phyloP scores from a whole-genome alignment of 2,329 filamentous ascomycete species.

The Bisporella sp. region DNA sequence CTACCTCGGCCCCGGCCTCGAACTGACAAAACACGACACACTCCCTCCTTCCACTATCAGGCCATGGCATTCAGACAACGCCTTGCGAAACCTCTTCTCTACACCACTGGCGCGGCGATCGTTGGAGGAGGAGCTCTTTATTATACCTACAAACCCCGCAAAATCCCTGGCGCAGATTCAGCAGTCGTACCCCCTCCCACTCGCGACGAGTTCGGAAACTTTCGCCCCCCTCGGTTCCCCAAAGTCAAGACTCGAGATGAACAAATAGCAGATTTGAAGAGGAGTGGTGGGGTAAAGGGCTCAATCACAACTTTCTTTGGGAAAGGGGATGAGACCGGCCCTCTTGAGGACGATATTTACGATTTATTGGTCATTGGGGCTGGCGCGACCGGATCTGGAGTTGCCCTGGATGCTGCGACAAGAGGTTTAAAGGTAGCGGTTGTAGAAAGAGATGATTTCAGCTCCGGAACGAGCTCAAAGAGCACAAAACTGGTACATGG shows the following conservation, averaged over 20 bases:
- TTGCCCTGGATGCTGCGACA: slow-evolving; percentile 65
- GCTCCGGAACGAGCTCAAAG: slow-evolving; percentile 66
- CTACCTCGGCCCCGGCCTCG: no score
- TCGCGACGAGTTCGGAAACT: slow-evolving; percentile 60
- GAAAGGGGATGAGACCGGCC: slow-evolving; percentile 31
- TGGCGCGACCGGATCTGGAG: slow-evolving; percentile 64
- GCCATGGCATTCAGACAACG: slow-evolving; percentile 31
- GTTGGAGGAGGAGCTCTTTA: slow-evolving; percentile 42
- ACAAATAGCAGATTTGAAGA: slow-evolving; percentile 43
- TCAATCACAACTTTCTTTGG: slow-evolving; percentile 41
- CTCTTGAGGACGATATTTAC: slow-evolving; percentile 42
- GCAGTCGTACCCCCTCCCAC: slow-evolving; percentile 60
- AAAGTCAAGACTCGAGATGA: slow-evolving; percentile 40
- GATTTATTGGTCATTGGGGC: slow-evolving; percentile 66
- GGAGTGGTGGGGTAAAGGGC: slow-evolving; percentile 39
- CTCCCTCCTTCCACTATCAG: neutral
- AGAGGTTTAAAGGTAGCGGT: slow-evolving; percentile 65
- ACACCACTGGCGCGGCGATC: slow-evolving; percentile 40
- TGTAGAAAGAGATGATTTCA: slow-evolving; percentile 68
- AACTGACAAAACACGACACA: no score
- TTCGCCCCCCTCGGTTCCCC: slow-evolving; percentile 47
- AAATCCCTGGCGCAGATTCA: slow-evolving; percentile 63
- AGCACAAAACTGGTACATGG: slow-evolving; percentile 74
- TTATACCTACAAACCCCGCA: slow-evolving; percentile 57
- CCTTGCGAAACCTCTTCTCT: slow-evolving; percentile 42